These are phyloP conservation scores for Papilionanthe hybrid DNA, from an alignment of 116 monocot genomes.

Conservation along the genomic window DNA sequence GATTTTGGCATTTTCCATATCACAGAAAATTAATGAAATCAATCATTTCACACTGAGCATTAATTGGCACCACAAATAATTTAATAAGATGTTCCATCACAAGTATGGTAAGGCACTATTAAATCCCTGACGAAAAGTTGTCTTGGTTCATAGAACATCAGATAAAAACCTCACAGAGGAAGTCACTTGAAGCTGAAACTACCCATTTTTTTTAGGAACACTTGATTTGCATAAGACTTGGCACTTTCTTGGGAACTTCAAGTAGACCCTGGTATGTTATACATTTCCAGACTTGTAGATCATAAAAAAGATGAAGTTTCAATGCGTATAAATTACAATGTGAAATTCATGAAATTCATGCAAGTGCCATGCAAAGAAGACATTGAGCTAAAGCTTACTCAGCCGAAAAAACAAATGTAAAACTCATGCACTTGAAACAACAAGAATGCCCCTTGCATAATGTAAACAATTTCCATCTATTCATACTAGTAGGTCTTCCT, in stretches of 20 bases:
- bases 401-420: neutral
- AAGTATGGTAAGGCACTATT: neutral
- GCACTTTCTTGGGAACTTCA: neutral
- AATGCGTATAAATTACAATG: neutral
- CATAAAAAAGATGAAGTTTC: neutral
- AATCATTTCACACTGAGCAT: neutral
- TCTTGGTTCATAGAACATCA: neutral
- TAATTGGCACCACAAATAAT: neutral
- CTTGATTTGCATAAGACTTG: neutral
- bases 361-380: neutral
- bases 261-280: neutral
- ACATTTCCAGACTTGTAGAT: neutral
- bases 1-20: neutral
- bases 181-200: neutral
- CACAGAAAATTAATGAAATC: neutral
- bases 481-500: neutral
- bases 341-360: neutral
- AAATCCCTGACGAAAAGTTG: neutral
- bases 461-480: neutral
- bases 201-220: neutral
- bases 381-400: neutral
- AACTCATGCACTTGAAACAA: constrained; percentile 3
- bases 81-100: neutral
- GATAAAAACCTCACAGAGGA: neutral
- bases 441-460: neutral